Conservation (phyloP, 306 rosid species). For the Potentilla sterilis region DNA sequence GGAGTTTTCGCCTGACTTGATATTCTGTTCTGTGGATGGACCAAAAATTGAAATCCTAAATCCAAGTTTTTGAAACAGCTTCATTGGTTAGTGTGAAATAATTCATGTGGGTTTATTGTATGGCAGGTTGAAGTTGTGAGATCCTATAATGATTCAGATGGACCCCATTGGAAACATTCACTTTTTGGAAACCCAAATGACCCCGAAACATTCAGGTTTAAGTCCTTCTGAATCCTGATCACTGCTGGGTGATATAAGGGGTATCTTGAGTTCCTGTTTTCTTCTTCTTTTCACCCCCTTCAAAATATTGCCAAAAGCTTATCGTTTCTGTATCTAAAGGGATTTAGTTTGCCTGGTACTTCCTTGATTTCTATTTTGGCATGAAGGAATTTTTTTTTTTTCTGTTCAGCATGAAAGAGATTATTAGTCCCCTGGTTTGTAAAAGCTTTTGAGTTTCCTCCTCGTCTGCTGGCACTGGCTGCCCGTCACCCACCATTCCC, state of each 20-base stretch:
- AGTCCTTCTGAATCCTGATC: background rate
- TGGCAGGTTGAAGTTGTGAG: constrained; percentile 86
- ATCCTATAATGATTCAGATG: constrained; percentile 80
- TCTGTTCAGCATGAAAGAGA: background rate
- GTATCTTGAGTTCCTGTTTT: background rate
- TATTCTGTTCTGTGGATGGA: background rate
- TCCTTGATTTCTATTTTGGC: background rate
- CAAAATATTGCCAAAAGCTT: background rate
- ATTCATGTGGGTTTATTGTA: constrained; percentile 29
- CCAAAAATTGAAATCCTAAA: constrained; percentile 9
- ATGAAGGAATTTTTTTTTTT: background rate
- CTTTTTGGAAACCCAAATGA: constrained; percentile 98
- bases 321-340: background rate
- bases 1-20: background rate
- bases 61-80: constrained; percentile 11
- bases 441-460: background rate
- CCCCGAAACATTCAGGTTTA: constrained; percentile 84
- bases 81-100: constrained; percentile 25
- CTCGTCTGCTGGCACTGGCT: background rate
- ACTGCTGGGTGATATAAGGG: background rate
- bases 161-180: constrained; percentile 89
- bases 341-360: background rate
- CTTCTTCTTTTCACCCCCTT: background rate
- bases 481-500: background rate
- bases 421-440: background rate